These are phyloP conservation scores for Psilocybe azurescens DNA, from an alignment of 768 basidiomycete species.

Conservation along the genomic window DNA sequence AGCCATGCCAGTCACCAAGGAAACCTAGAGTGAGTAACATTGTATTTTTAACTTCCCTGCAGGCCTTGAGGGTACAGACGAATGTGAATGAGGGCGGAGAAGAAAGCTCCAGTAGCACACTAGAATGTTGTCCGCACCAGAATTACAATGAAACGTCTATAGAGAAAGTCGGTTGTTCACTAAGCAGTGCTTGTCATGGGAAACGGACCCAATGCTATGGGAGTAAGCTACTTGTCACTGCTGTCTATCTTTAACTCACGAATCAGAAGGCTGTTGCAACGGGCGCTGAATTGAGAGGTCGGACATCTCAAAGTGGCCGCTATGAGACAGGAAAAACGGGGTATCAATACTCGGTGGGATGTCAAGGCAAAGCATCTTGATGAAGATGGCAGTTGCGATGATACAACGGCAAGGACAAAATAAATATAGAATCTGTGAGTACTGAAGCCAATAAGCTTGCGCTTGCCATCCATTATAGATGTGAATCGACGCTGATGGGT, in stretches of 20 bases:
- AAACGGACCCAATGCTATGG: not conserved
- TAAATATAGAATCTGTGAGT: not conserved
- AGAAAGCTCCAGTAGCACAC: not conserved
- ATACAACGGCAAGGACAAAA: constrained; percentile 11
- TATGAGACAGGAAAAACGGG: constrained; percentile 1
- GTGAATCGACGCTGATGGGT: not conserved
- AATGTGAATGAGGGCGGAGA: not conserved
- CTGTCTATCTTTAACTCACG: not conserved
- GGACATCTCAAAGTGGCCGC: not conserved
- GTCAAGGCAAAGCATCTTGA: constrained; percentile 10
- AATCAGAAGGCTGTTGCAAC: constrained; percentile 17
- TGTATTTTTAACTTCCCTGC: not conserved
- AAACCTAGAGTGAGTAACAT: not conserved
- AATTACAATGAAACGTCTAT: not conserved
- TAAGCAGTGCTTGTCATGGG: not conserved
- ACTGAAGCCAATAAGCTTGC: too few relatives aligned
- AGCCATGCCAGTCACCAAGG: constrained; percentile 16
- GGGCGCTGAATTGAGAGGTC: constrained; percentile 14
- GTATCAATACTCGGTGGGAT: not conserved
- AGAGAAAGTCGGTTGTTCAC: not conserved
- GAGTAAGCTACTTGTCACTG: not conserved
- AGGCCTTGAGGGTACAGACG: too few relatives aligned
- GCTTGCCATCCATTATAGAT: not conserved
- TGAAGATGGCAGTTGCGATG: constrained; percentile 23
- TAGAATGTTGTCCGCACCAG: not conserved